A percentile compares a stretch with the other conserved stretches of the same genome.
These are phyloP conservation scores for Azolla pinnata DNA, from an alignment of 75 land plant genomes.

Conservation along the genomic window DNA sequence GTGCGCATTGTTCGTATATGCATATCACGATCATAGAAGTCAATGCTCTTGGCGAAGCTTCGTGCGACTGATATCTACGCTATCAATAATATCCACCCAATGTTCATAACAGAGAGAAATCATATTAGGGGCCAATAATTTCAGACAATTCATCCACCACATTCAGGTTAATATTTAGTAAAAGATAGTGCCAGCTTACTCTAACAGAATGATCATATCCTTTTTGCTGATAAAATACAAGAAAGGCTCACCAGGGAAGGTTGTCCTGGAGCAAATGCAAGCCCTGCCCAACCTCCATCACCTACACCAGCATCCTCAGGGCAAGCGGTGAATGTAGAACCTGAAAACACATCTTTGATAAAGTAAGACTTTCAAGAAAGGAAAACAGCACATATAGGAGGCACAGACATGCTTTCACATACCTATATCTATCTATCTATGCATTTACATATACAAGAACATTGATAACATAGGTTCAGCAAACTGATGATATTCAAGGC, in stretches of 20 bases:
- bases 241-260: conserved; percentile 43
- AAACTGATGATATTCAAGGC: background rate
- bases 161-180: background rate
- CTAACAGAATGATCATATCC: background rate
- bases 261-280: conserved; percentile 59
- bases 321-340: conserved; percentile 47
- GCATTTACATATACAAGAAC: no score
- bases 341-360: conserved; percentile 21
- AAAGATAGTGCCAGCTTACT: background rate
- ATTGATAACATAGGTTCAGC: no score
- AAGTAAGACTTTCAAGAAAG: background rate
- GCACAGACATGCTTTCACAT: no score
- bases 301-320: conserved; percentile 76
- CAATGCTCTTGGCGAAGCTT: conserved; percentile 65
- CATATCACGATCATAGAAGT: conserved; percentile 85
- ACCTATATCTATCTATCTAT: no score
- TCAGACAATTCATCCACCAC: no score
- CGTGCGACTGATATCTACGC: conserved; percentile 81
- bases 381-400: background rate
- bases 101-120: no score
- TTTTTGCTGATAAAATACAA: background rate
- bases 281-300: conserved; percentile 93
- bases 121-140: no score
- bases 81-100: no score
- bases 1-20: conserved; percentile 66